Conservation (phyloP, 2,329 filamentous ascomycete genomes). For the Aspergillus pseudoglaucus region DNA sequence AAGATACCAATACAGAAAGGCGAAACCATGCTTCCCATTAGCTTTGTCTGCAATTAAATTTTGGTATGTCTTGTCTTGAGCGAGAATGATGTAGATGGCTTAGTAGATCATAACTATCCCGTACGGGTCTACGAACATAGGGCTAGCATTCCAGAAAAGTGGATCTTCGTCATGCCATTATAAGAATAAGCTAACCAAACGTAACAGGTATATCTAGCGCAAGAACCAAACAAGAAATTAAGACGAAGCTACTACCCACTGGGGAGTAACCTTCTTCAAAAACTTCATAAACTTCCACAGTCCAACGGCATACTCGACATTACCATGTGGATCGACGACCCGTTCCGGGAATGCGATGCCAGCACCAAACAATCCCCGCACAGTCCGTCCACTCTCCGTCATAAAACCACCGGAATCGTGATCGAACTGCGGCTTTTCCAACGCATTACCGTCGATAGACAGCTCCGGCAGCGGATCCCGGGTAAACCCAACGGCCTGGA, state of each 20-base stretch:
- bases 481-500: slow-evolving; percentile 56
- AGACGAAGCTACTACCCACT: slow-evolving; percentile 34
- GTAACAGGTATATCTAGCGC: neutral
- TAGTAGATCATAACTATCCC: too few relatives aligned
- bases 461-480: slow-evolving; percentile 47
- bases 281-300: slow-evolving; percentile 63
- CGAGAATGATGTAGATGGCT: too few relatives aligned
- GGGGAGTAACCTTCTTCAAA: slow-evolving; percentile 48
- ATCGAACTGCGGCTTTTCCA: slow-evolving; percentile 23
- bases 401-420: slow-evolving; percentile 41
- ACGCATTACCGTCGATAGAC: slow-evolving; percentile 23
- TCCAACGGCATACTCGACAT: slow-evolving; percentile 57
- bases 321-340: slow-evolving; percentile 55
- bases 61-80: too few relatives aligned
- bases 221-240: neutral
- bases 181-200: neutral
- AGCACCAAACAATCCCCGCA: slow-evolving; percentile 53
- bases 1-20: too few relatives aligned
- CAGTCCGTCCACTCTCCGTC: slow-evolving; percentile 34
- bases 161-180: neutral
- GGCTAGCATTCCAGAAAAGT: too few relatives aligned
- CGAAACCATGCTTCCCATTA: too few relatives aligned
- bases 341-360: slow-evolving; percentile 59
- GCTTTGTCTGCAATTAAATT: too few relatives aligned
- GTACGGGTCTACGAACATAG: too few relatives aligned